Evolutionary conservation across 2,329 filamentous ascomycete genomes (phyloP).

Genomic region (Apiospora kogelbergensis): DNA sequence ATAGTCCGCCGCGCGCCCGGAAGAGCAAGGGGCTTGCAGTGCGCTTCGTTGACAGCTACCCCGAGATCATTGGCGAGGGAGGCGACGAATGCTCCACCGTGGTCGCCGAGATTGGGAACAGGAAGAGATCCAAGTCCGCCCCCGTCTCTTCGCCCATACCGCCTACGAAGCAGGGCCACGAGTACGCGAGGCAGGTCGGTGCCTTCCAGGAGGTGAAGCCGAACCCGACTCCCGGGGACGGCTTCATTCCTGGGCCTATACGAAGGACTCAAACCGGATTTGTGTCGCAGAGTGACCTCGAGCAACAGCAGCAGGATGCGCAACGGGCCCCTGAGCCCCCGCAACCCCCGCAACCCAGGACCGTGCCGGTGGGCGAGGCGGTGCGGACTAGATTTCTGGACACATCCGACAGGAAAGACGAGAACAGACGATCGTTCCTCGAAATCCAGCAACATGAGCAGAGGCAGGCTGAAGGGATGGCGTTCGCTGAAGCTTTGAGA

Average conservation of each 20-base stretch:
- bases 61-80: slow-evolving; percentile 85
- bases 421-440: slow-evolving; percentile 58
- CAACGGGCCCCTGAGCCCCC: slow-evolving; percentile 14
- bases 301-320: neutral
- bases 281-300: slow-evolving; percentile 18
- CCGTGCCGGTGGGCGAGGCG: slow-evolving; percentile 32
- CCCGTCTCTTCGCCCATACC: slow-evolving; percentile 32
- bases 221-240: slow-evolving; percentile 29
- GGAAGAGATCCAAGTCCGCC: slow-evolving; percentile 45
- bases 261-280: slow-evolving; percentile 60
- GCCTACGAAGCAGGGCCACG: slow-evolving; percentile 29
- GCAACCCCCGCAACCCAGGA: slow-evolving; percentile 20
- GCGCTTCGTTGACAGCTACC: slow-evolving; percentile 68
- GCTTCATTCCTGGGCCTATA: slow-evolving; percentile 55
- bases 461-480: slow-evolving; percentile 59
- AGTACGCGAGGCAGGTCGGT: slow-evolving; percentile 25
- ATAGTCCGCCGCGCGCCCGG: slow-evolving; percentile 48
- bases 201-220: slow-evolving; percentile 24
- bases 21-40: slow-evolving; percentile 67
- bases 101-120: slow-evolving; percentile 67
- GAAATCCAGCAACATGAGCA: slow-evolving; percentile 60
- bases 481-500: slow-evolving; percentile 52
- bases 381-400: slow-evolving; percentile 35
- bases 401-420: slow-evolving; percentile 41
- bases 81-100: slow-evolving; percentile 82